Percentiles rank a stretch among this genome's conserved stretches.
Conservation (phyloP, 306 rosid genomes). For the Cercis canadensis region DNA sequence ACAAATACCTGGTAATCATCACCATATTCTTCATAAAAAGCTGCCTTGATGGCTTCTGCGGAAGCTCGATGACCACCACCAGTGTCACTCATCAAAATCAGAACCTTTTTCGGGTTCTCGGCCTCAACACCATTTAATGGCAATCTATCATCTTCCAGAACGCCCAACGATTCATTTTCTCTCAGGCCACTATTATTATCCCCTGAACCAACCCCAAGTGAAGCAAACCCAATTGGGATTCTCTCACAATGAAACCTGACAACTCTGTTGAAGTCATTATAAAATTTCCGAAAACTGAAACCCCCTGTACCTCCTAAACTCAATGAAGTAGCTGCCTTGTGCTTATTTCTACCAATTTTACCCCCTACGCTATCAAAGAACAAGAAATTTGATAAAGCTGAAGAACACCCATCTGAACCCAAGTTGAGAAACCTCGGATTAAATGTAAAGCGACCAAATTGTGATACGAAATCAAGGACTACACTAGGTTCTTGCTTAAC, state of each 20-base stretch:
- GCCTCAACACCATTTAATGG: conserved; percentile 46
- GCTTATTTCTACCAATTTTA: conserved; percentile 28
- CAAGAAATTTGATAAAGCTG: conserved; percentile 50
- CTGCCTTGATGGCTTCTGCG: conserved; percentile 91
- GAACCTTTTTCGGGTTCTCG: conserved; percentile 64
- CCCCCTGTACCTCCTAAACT: conserved; percentile 43
- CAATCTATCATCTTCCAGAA: conserved; percentile 40
- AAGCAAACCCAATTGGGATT: conserved; percentile 82
- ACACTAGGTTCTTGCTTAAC: conserved; percentile 53
- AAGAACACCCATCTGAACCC: conserved; percentile 50
- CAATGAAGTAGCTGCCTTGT: conserved; percentile 50
- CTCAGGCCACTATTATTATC: conserved; percentile 45
- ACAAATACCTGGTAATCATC: conserved; percentile 78
- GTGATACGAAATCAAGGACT: conserved; percentile 60
- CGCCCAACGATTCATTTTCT: conserved; percentile 38
- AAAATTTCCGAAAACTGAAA: conserved; percentile 48
- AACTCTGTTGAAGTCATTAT: conserved; percentile 65
- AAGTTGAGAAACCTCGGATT: conserved; percentile 43
- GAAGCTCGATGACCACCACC: conserved; percentile 99
- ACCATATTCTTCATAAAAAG: conserved; percentile 82
- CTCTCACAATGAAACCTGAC: conserved; percentile 68
- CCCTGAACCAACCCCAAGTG: conserved; percentile 48
- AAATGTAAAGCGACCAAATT: conserved; percentile 57
- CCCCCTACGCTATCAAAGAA: conserved; percentile 45
- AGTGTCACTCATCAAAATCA: conserved; percentile 98